Evolutionary conservation across 371 early-diverging fungal species (phyloP), one percentile per base, ranked within the genome.

Genomic region (Cladochytrium tenue): DNA sequence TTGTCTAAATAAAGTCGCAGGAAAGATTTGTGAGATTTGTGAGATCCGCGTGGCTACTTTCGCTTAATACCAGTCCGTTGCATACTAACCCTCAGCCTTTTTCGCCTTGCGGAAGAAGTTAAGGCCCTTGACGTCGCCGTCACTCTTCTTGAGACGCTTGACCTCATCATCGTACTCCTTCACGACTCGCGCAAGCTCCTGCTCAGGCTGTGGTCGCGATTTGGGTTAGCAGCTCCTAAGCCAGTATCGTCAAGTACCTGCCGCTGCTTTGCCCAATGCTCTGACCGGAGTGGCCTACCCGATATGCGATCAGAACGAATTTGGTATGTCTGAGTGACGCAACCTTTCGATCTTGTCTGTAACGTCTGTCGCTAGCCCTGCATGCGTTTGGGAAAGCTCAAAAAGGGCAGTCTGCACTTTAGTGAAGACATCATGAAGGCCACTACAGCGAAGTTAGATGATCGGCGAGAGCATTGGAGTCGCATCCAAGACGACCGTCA

Each of bases 371-470:
- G 69, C 70, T n/a, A 63, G 60, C 23, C 58, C 25, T 20, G 28
- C 27, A 56, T 75, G 76, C 4, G 64, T 33, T 2, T 60, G 58
- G 0, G 70, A 31, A 1, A 66, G 27, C 58, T 67, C 67, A n/a
- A 25, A 50, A 3, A 63, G 51, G 15, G 64, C 20, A 15, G 20
- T 17, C 30, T 59, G 25, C 13, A 75, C 28, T 51, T 69, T 66
- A 4, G 66, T 68, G 72, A 71, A 75, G 0, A 63, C 64, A 1
- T 60, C 63, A 2, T 26, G 20, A 60, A 75, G 67, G 2, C 68
- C 58, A 2, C 74, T 73, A 31, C 1, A 32, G 25, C n/a, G n/a
- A n/a, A n/a, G n/a, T n/a, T n/a, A n/a, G n/a, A n/a, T n/a, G n/a
- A n/a, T n/a, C n/a, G n/a, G n/a, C n/a, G n/a, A n/a, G n/a, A n/a